Evolutionary conservation across 2,329 filamentous ascomycete genomes (phyloP).

Genomic region (Neopestalotiopsis rosae): DNA sequence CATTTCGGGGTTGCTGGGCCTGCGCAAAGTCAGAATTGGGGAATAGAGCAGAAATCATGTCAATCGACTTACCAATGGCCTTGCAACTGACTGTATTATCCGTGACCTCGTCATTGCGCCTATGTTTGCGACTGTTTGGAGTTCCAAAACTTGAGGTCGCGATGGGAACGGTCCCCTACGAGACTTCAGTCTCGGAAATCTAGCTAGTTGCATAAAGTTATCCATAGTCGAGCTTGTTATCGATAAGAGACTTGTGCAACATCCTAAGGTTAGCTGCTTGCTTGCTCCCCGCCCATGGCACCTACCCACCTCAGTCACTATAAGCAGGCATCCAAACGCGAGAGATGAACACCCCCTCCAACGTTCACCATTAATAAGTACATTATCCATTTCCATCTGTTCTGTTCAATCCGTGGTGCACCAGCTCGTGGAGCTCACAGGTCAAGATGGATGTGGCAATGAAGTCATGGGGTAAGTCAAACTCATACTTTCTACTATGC

Average conservation of each 20-base stretch:
- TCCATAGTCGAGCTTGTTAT: slow-evolving; percentile 8
- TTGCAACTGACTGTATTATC: slow-evolving; percentile 32
- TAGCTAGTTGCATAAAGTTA: slow-evolving; percentile 9
- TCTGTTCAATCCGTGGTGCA: not conserved
- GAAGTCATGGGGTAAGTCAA: slow-evolving; percentile 63
- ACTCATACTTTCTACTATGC: slow-evolving; percentile 15
- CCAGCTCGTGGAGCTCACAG: slow-evolving; percentile 12
- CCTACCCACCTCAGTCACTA: not conserved
- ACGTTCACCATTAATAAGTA: not conserved
- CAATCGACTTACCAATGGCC: slow-evolving; percentile 32
- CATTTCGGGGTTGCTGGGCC: slow-evolving; percentile 32
- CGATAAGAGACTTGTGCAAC: not conserved
- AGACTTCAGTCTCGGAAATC: not conserved
- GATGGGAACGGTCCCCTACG: not conserved
- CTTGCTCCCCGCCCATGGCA: slow-evolving; percentile 7
- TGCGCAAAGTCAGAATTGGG: slow-evolving; percentile 26
- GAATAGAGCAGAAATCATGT: not conserved
- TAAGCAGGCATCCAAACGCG: not conserved
- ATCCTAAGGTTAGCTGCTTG: not conserved
- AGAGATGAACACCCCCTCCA: not conserved
- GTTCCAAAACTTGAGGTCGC: slow-evolving; percentile 24
- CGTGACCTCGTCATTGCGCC: slow-evolving; percentile 34
- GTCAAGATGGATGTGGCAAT: slow-evolving; percentile 59
- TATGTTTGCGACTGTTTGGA: slow-evolving; percentile 26
- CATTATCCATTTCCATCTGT: not conserved